Conservation (phyloP, 345 rosid species). For the Corchorus olitorius region DNA sequence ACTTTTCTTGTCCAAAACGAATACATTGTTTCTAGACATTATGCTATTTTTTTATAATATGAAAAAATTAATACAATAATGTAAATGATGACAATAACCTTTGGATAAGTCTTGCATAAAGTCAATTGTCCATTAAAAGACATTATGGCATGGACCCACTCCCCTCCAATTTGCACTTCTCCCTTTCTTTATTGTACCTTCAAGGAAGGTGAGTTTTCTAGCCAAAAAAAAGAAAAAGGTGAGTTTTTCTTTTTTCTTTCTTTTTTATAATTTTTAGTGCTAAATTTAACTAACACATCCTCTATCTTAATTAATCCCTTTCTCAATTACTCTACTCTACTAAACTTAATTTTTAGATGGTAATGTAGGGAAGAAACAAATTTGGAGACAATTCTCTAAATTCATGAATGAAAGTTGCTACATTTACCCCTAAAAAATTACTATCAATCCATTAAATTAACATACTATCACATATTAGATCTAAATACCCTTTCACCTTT, state of each 20-base stretch:
- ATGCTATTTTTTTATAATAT: background rate
- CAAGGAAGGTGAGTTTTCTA: background rate
- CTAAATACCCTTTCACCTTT: background rate
- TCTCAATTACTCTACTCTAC: background rate
- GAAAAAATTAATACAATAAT: background rate
- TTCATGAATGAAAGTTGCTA: no score
- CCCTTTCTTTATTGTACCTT: background rate
- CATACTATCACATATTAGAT: background rate
- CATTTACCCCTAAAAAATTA: no score
- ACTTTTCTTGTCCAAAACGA: background rate
- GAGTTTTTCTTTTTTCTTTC: no score
- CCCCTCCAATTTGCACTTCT: background rate
- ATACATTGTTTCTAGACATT: constrained; percentile 10
- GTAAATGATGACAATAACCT: background rate
- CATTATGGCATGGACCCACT: background rate
- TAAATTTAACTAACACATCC: background rate
- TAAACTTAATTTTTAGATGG: no score
- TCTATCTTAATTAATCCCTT: background rate
- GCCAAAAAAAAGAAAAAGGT: no score
- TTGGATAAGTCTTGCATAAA: constrained; percentile 15
- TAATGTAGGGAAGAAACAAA: no score
- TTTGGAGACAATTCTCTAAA: no score
- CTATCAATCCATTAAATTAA: background rate
- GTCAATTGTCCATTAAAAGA: constrained; percentile 14
- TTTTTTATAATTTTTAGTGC: background rate